Conservation (phyloP, 441 rosid species). For the Gossypium aridum region DNA sequence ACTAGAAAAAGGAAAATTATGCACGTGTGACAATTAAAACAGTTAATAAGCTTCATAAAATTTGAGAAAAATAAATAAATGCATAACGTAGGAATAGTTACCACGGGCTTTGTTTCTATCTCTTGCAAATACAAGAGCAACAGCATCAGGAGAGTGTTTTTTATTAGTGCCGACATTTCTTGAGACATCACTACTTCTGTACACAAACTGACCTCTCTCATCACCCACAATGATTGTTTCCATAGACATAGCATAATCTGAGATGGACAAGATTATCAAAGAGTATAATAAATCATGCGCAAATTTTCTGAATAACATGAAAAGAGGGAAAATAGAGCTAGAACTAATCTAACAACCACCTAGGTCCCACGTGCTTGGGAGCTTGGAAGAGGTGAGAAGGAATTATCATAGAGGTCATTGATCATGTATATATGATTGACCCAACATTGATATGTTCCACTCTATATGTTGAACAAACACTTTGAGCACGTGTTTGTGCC, state of each 20-base stretch:
- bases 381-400: neutral
- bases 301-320: neutral
- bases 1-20: neutral
- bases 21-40: neutral
- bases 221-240: constrained; percentile 72
- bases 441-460: neutral
- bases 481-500: neutral
- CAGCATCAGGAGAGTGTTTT: constrained; percentile 18
- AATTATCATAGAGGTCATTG: neutral
- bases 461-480: neutral
- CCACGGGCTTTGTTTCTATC: constrained; percentile 55
- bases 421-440: neutral
- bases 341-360: neutral
- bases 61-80: neutral
- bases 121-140: constrained; percentile 66
- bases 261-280: neutral
- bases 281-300: neutral
- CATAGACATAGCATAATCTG: constrained; percentile 65
- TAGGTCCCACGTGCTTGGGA: neutral
- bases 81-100: constrained; percentile 24
- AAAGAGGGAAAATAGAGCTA: neutral
- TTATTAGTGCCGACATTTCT: constrained; percentile 16
- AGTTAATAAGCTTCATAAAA: neutral
- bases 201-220: constrained; percentile 38
- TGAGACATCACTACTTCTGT: constrained; percentile 28